These are phyloP conservation scores for Allantophomopsis cytisporea DNA, from an alignment of 2,329 filamentous ascomycete genomes.

Conservation along the genomic window DNA sequence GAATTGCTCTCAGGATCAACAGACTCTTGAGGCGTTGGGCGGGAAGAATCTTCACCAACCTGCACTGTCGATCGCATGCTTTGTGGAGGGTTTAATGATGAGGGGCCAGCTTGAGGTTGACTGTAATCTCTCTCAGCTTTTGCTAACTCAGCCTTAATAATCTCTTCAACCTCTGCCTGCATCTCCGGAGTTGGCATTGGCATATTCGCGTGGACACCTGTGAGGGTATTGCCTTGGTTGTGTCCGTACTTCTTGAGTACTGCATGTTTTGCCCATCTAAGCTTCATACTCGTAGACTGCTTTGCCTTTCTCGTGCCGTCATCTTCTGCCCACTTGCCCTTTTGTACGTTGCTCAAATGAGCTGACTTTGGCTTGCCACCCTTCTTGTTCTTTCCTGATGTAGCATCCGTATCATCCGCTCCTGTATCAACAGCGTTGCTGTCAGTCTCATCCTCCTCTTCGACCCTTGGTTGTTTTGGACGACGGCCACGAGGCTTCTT, in stretches of 20 bases:
- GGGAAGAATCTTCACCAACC: too few species aligned
- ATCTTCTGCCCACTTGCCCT: neutral
- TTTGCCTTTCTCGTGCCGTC: slow-evolving; percentile 3
- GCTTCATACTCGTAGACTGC: neutral
- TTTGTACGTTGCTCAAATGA: neutral
- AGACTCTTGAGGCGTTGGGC: neutral
- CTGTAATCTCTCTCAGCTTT: neutral
- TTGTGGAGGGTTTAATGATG: too few species aligned
- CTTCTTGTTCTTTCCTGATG: neutral
- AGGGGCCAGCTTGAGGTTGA: neutral
- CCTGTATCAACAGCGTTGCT: neutral
- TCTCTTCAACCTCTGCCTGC: neutral
- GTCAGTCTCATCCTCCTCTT: neutral
- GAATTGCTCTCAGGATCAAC: slow-evolving; percentile 1
- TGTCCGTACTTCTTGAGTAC: neutral
- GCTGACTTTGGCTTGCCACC: neutral
- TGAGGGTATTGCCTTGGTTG: neutral
- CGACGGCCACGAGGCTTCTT: neutral
- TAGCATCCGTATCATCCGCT: neutral
- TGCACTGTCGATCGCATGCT: too few species aligned
- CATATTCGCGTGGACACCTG: neutral
- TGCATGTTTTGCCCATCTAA: neutral
- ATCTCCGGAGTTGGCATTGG: neutral
- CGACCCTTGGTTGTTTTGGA: neutral
- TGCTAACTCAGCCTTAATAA: neutral